Base-by-base conservation (phyloP, 2,329 filamentous ascomycete genomes). In the Hymenoscyphus salicellus region DNA sequence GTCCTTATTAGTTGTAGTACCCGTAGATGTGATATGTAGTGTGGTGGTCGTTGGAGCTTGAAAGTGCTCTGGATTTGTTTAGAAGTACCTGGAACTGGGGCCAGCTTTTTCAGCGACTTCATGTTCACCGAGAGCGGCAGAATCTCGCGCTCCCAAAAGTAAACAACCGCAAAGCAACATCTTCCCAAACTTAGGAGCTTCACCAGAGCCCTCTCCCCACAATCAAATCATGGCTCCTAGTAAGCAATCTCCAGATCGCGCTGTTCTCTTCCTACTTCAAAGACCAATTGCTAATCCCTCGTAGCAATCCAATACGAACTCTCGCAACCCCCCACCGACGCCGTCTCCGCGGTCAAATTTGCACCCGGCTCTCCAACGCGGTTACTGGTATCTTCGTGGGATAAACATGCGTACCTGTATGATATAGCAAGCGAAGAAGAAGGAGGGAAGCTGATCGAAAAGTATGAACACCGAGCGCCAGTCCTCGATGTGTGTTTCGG, bases 401-500 rank as follows among this genome's bases (percentile, higher is more conserved):
- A 98, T 79, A 92, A 89, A 78, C 87, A 92, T 76, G 87, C 96
- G 63, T 96, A 97, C 78, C 83, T 94, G 61, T 98, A 98, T 82
- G 91, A 96, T 75, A 84, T 89, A 65, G 79, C 80, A 81, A 67
- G 83, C 26, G 82, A 84, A 68, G 82, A 84, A 56, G 76, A 78
- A 23, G 76, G 74, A 43, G 84, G 84, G 6, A 85, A 84, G 62
- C 82, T 96, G 33, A 74, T 93, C 36, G 84, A 86, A 69, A 91
- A 89, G 69, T 92, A 89, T 73, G 89, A 93, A 76, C 90, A 95
- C 77, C 86, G 88, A 66, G 92, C 92, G 7, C 93, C 95, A 0
- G 90, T 99, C 8, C 82, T 99, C 65, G 93, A 97, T 76, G 89
- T 95, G 20, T 97, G 93, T 79, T 99, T 96, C 74, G 94, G 94